Percentiles rank a stretch among this genome's conserved stretches.
Evolutionary conservation across 257 asterid genomes (phyloP).

Genomic region (Solanum virginianum): DNA sequence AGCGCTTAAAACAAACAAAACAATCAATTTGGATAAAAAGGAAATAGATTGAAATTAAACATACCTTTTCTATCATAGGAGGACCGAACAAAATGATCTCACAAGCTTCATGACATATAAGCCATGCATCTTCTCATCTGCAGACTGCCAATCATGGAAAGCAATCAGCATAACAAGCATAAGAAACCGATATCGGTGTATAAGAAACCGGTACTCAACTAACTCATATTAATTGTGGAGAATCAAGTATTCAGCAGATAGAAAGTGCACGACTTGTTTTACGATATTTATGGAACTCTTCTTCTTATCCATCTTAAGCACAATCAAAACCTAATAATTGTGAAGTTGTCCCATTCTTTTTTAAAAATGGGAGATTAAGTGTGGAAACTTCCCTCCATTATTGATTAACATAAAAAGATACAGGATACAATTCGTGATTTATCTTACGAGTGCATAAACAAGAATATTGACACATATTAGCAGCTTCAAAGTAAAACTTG

Average conservation of each 20-base stretch:
- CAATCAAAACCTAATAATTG: not conserved
- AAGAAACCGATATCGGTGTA: not conserved
- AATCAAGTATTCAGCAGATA: not conserved
- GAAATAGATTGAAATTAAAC: not conserved
- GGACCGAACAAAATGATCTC: slow-evolving; percentile 77
- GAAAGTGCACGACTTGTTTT: not conserved
- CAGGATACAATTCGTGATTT: not conserved
- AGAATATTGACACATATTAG: not conserved
- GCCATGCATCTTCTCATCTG: slow-evolving; percentile 81
- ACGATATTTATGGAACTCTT: not conserved
- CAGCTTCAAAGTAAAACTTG: not conserved
- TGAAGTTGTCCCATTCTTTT: not conserved
- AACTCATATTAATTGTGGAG: not conserved
- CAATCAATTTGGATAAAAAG: not conserved
- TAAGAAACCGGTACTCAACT: not conserved
- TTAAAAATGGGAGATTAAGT: not conserved
- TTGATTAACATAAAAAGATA: not conserved
- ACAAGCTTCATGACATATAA: slow-evolving; percentile 79
- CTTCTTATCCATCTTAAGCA: not conserved
- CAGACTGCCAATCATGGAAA: slow-evolving; percentile 32
- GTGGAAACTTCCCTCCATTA: not conserved
- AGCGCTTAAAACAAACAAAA: not conserved
- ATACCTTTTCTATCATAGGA: slow-evolving; percentile 42
- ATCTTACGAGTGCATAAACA: not conserved
- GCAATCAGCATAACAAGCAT: slow-evolving; percentile 1